Base-by-base conservation (phyloP, 768 basidiomycete genomes). In the Podaxis mareebaensis region DNA sequence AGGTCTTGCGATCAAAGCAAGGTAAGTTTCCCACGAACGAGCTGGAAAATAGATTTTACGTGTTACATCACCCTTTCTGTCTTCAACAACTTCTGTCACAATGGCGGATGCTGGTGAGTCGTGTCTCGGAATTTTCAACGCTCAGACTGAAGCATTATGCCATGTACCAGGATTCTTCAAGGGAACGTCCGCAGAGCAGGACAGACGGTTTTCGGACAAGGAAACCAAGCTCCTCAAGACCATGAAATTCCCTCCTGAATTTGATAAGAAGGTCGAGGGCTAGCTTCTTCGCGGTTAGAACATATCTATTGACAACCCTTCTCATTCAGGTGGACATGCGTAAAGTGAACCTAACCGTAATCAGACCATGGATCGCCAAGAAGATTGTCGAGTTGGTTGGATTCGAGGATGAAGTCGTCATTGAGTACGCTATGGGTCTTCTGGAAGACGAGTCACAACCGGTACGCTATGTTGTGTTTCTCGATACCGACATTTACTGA, bases 361-460 rank as follows among this genome's bases (percentile, higher is more conserved):
- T 99, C 71, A 83, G 92, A 64, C 93, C 95, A 2, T 99, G 97
- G 97, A 89, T 98, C 64, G 91, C 93, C 13, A 95, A 94, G 81
- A 92, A 93, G 75, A 90, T 97, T 61, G 85, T 91, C 3, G 92
- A 95, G 63, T 83, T 97, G 22, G 86, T 95, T 48, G 94, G 96
- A 2, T 87, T 99, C 40, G 97, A 99, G 70, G 97, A 99, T 75
- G 97, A 99, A 73, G 89, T 99, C 48, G 90, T 99, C 46, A 88
- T 98, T 30, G 96, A 98, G 72, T 99, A 97, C 71, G 94, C 95
- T 17, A 93, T 95, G 87, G 94, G 94, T 17, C 81, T 99, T 20
- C 78, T 99, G 4, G 97, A 99, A 72, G 93, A 97, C 69, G 81
- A 87, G 53, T 82, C 85, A 15, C 85, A 91, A 66, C 90, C 92